Evolutionary conservation across 1,284 basidiomycete species (phyloP).

Genomic region (Coniophora puteana): DNA sequence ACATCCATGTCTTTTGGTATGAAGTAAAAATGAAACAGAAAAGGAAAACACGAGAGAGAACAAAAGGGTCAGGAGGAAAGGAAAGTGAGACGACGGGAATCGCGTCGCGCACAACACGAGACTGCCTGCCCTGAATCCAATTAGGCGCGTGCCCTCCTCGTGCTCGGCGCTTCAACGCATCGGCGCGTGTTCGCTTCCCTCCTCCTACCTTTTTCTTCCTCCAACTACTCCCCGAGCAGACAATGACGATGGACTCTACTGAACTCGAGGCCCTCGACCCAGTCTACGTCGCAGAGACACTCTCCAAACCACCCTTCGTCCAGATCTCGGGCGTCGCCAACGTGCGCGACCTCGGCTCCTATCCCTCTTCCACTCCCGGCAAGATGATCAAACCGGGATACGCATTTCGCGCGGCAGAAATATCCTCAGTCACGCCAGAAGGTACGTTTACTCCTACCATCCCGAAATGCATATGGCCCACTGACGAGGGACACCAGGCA

Average conservation of each 20-base stretch:
- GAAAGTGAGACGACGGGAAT: conserved; percentile 11
- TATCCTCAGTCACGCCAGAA: conserved; percentile 63
- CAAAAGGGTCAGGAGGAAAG: conserved; percentile 3
- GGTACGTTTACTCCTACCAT: conserved; percentile 34
- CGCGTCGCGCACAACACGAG: conserved; percentile 37
- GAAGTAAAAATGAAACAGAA: conserved; percentile 1
- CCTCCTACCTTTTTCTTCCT: not conserved
- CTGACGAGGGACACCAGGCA: conserved; percentile 40
- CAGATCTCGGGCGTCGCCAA: conserved; percentile 67
- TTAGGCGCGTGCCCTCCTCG: conserved; percentile 8
- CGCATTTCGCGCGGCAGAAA: conserved; percentile 64
- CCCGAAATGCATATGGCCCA: not conserved
- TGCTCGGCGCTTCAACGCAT: not conserved
- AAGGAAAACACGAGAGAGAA: not conserved
- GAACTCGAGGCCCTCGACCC: conserved; percentile 62
- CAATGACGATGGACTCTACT: conserved; percentile 22
- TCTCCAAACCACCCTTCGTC: conserved; percentile 67
- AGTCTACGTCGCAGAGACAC: conserved; percentile 51
- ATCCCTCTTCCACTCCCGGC: conserved; percentile 44
- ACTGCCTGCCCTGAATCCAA: conserved; percentile 38
- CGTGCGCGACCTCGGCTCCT: conserved; percentile 64
- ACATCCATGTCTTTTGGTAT: conserved; percentile 40
- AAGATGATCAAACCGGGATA: conserved; percentile 52
- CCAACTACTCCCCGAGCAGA: not conserved
- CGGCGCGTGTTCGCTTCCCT: not conserved